Evolutionary conservation across 257 asterid genomes (phyloP), one percentile per base, ranked within the genome.

Genomic region (Coffea eugenioides): DNA sequence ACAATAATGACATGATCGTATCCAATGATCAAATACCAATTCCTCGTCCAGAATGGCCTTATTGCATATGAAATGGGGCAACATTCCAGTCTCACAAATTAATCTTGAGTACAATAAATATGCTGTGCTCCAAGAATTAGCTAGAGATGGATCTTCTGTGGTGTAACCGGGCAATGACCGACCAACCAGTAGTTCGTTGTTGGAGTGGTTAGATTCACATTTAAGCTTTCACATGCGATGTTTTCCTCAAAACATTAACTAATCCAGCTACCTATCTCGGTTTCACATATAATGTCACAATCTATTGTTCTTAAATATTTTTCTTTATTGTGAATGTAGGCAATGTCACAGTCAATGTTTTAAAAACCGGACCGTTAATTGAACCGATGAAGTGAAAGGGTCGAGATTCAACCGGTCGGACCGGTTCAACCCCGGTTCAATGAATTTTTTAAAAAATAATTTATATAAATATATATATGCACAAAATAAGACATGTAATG

Each of bases 181-280:
- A 31, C 31, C 31, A 31, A 31, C 39, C n/a, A n/a, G n/a, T n/a
- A n/a, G n/a, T n/a, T n/a, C 27, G 61, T 76, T 82, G n/a, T 21
- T 45, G 73, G 77, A 75, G 62, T 49, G 75, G 82, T 84, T 81
- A 15, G 82, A 77, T 61, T 84, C 64, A 7, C 69, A n/a, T 16
- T 27, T 8, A 84, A 39, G 86, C 43, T 79, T 79, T 25, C 52
- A 74, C 73, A 77, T 71, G 64, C 76, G 39, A 74, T 81, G 79
- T 43, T 72, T 25, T 48, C 8, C 23, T 49, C 10, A 45, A 16
- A 43, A 8, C 69, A 48, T 41, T 75, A 16, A 73, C 14, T 68
- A 75, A 41, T 43, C 72, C 65, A 77, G 20, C 78, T 72, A 79
- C 74, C 69, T 48, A 10, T 57, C 41, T 79, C 39, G n/a, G 23